These are phyloP conservation scores for Puccinia triticina DNA, from an alignment of 1,284 basidiomycete species.

Conservation along the genomic window DNA sequence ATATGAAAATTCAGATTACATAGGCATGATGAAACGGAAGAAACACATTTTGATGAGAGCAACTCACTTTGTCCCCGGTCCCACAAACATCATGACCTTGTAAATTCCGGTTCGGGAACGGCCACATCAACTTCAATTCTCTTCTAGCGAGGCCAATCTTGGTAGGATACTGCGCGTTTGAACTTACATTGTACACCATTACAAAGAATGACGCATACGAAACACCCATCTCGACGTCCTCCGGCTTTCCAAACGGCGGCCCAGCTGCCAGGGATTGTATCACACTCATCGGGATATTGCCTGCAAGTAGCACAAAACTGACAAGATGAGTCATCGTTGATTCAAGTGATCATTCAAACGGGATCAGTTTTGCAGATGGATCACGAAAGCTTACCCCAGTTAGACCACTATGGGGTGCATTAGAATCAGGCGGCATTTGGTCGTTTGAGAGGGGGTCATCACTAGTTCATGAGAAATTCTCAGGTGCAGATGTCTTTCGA, in stretches of 20 bases:
- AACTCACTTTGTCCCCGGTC: slow-evolving; percentile 36
- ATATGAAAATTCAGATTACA: not conserved
- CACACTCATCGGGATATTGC: slow-evolving; percentile 38
- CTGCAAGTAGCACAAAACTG: not conserved
- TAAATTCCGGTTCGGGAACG: not conserved
- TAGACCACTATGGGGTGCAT: slow-evolving; percentile 30
- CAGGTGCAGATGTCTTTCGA: not conserved
- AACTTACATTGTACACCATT: slow-evolving; percentile 38
- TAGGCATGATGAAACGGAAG: not conserved
- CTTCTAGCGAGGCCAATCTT: not conserved
- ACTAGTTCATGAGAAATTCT: not conserved
- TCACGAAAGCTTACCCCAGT: slow-evolving; percentile 30
- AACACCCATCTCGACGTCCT: slow-evolving; percentile 30
- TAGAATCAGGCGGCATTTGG: not conserved
- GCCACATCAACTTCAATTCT: not conserved
- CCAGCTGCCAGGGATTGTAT: slow-evolving; percentile 28
- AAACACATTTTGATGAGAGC: not conserved
- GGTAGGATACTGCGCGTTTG: not conserved
- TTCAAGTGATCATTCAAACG: not conserved
- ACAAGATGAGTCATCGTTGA: not conserved
- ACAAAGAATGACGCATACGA: slow-evolving; percentile 41
- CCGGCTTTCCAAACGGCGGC: slow-evolving; percentile 39
- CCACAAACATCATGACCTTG: slow-evolving; percentile 39
- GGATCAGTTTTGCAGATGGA: not conserved
- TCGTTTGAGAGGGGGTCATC: not conserved